These are phyloP conservation scores for Fraxinus xanthoxyloides DNA, from an alignment of 305 asterid genomes.

Conservation along the genomic window DNA sequence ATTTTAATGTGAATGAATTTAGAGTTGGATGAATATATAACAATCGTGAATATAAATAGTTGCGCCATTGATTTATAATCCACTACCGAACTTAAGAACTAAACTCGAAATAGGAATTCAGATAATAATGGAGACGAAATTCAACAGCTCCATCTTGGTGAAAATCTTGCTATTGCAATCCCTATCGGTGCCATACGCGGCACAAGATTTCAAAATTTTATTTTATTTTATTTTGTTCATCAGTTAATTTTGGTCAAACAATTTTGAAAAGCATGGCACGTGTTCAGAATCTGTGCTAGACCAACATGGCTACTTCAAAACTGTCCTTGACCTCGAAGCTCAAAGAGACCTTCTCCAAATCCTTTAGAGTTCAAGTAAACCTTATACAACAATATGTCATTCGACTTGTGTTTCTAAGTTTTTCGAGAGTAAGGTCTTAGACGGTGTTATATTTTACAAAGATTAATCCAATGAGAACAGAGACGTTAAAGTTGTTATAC, in stretches of 20 bases:
- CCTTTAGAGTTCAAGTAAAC: constrained; percentile 55
- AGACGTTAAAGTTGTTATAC: too few relatives aligned
- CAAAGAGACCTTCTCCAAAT: constrained; percentile 51
- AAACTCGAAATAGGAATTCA: background rate
- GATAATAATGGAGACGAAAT: constrained; percentile 24
- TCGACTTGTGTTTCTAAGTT: background rate
- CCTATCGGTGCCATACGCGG: constrained; percentile 19
- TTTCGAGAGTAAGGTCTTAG: background rate
- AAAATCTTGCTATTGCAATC: constrained; percentile 30
- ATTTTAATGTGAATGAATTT: too few relatives aligned
- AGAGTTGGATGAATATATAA: too few relatives aligned
- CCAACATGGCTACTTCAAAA: constrained; percentile 49
- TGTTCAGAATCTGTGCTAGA: too few relatives aligned
- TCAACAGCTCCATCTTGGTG: background rate
- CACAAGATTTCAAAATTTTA: constrained; percentile 48
- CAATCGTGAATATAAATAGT: too few relatives aligned
- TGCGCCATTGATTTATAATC: background rate
- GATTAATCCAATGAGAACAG: too few relatives aligned
- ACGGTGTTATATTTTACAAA: too few relatives aligned
- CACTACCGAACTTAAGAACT: background rate
- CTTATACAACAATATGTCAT: background rate
- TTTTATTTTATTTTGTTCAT: constrained; percentile 56
- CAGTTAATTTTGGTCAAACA: constrained; percentile 70
- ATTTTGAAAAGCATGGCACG: too few relatives aligned
- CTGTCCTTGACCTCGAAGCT: constrained; percentile 56